Evolutionary conservation across 2,329 filamentous ascomycete genomes (phyloP).

Genomic region (Calonectria fujianensis): DNA sequence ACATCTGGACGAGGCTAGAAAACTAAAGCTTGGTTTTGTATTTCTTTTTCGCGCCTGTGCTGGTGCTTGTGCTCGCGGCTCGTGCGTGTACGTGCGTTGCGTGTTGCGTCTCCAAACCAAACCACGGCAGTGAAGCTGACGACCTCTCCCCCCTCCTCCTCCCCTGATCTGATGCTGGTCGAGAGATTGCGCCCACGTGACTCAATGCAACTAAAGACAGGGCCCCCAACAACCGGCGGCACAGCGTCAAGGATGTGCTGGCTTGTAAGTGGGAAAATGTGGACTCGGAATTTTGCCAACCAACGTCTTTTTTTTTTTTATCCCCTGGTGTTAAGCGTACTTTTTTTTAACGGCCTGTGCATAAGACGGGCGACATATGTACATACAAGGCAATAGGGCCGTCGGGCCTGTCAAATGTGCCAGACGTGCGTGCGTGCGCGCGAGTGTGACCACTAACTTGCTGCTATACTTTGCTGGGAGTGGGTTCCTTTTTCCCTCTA

Average conservation of each 20-base stretch:
- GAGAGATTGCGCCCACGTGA: conserved; percentile 21
- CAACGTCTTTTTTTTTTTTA: conserved; percentile 14
- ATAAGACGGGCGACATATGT: conserved; percentile 18
- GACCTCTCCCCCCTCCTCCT: not conserved
- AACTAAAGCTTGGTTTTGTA: not conserved
- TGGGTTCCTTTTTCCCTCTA: conserved; percentile 24
- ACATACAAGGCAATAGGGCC: conserved; percentile 1
- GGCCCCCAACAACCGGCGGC: conserved; percentile 13
- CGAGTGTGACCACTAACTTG: conserved; percentile 11
- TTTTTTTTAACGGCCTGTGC: conserved; percentile 26
- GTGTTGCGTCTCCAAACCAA: not conserved
- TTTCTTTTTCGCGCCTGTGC: conserved; percentile 17
- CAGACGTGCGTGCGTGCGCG: conserved; percentile 9
- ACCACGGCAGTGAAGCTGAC: conserved; percentile 6
- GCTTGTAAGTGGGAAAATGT: conserved; percentile 28
- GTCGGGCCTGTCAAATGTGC: conserved; percentile 30
- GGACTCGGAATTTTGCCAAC: conserved; percentile 22
- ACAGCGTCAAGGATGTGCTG: conserved; percentile 11
- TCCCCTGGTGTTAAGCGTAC: not conserved
- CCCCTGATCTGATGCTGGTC: conserved; percentile 3
- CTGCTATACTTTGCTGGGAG: conserved; percentile 18
- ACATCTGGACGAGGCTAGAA: not conserved
- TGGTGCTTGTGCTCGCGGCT: conserved; percentile 15
- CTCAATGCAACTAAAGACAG: conserved; percentile 18
- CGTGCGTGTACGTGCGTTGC: conserved; percentile 7